These are phyloP conservation scores for Taiozyma sp. DNA, from an alignment of 1,139 yeast species.

Conservation along the genomic window DNA sequence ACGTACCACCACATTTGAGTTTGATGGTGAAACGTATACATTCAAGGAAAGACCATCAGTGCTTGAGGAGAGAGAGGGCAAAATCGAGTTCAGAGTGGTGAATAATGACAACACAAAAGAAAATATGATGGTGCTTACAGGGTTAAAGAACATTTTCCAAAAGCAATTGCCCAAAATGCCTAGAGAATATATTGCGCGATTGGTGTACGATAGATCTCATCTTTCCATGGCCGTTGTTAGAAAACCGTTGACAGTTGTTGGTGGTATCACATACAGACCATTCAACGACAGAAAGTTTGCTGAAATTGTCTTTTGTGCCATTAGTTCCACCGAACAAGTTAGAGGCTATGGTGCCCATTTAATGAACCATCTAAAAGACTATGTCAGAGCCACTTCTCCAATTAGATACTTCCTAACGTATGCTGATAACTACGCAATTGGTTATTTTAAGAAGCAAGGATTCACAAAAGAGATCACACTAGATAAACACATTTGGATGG, in stretches of 20 bases:
- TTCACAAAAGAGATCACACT: constrained; percentile 91
- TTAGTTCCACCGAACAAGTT: constrained; percentile 95
- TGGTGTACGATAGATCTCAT: constrained; percentile 93
- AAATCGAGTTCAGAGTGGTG: constrained; percentile 91
- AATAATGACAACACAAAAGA: constrained; percentile 90
- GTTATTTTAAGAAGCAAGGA: constrained; percentile 97
- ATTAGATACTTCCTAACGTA: constrained; percentile 88
- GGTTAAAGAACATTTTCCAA: constrained; percentile 92
- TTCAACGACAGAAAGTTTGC: constrained; percentile 90
- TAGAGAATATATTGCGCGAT: constrained; percentile 87
- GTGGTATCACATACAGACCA: constrained; percentile 96
- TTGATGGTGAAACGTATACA: constrained; percentile 79
- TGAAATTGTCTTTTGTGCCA: constrained; percentile 97
- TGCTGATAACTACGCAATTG: constrained; percentile 98
- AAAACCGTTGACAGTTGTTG: constrained; percentile 91
- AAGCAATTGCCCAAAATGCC: constrained; percentile 99
- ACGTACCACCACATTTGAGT: constrained; percentile 48
- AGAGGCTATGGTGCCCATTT: constrained; percentile 98
- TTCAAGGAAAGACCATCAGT: constrained; percentile 94
- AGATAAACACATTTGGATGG: constrained; percentile 92
- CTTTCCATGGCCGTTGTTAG: constrained; percentile 93
- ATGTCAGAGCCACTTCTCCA: constrained; percentile 84
- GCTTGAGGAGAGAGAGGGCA: constrained; percentile 85
- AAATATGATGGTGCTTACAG: constrained; percentile 86
- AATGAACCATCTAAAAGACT: constrained; percentile 96